Evolutionary conservation across 495 filamentous ascomycete genomes (phyloP), one percentile per base, ranked within the genome.

Genomic region (Corynascus novoguineensis): DNA sequence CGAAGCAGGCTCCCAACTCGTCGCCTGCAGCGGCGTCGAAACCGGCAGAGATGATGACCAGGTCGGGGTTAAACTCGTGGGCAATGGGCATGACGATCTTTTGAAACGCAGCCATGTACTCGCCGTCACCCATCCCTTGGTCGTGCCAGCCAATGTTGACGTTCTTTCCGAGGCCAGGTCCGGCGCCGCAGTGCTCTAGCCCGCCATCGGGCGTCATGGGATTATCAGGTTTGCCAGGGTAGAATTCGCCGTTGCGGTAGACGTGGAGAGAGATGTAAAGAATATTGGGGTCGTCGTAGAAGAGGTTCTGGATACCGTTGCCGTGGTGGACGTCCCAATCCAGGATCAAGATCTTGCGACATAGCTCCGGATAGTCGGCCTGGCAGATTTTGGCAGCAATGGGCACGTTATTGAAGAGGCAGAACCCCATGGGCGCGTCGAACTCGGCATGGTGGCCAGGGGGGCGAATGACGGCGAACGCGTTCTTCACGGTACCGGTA

Each of bases 241-340:
- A 99, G 69, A 97, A 99, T 7, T 72, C 76, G 0, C 89, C 92
- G 57, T 86, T 78, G 34, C 83, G 75, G 60, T 91, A 89, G 38
- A 96, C 89, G 69, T 99, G 93, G n/a, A 97, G 72, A 0, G 95
- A 97, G 56, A 99, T 90, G 65, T 99, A 99, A 0, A 99, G 81
- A 28, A 97, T 83, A 64, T 96, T 96, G 0, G 93, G 93, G 65
- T 97, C 89, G 24, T 89, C 78, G 66, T 97, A 96, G 60, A 97
- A 96, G 41, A 92, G 89, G 59, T 93, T 88, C 60, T 99, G 93
- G n/a, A 96, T 88, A 12, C 93, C 93, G 65, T 99, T 98, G 56
- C 93, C 92, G 78, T 85, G 82, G 61, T 86, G 82, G 42, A 85
- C 89, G 68, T 86, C 93, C 93, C 93, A 99, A 64, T 99, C 93